Conservation (phyloP, 2,329 filamentous ascomycete genomes). For the Fusarium nematophilum region DNA sequence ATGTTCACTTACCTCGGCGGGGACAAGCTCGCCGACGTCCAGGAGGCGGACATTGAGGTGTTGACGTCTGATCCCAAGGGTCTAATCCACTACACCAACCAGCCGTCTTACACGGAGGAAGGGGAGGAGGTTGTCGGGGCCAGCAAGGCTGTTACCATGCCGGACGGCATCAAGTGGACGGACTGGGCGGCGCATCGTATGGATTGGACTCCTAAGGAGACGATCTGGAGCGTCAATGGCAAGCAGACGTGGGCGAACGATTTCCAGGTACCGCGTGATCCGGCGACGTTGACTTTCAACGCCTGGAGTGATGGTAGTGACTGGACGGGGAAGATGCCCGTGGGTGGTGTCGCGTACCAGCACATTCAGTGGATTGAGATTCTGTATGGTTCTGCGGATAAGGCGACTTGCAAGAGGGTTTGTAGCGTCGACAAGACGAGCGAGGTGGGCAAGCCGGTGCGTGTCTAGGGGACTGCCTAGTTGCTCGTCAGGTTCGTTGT, state of each 20-base stretch:
- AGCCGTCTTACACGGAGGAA: constrained; percentile 60
- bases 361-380: constrained; percentile 72
- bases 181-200: constrained; percentile 68
- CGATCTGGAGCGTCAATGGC: constrained; percentile 65
- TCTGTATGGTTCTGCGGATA: constrained; percentile 56
- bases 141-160: constrained; percentile 56
- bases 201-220: constrained; percentile 66
- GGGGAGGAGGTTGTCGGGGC: constrained; percentile 59
- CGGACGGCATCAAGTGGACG: constrained; percentile 57
- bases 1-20: constrained; percentile 61
- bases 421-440: constrained; percentile 45
- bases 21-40: constrained; percentile 50
- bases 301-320: constrained; percentile 68
- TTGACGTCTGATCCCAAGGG: constrained; percentile 56
- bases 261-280: constrained; percentile 65
- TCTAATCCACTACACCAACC: constrained; percentile 67
- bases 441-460: constrained; percentile 53
- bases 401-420: constrained; percentile 26
- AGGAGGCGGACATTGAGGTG: constrained; percentile 64
- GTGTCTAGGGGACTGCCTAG: constrained; percentile 17
- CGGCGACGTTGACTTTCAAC: constrained; percentile 64
- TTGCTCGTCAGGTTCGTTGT: neutral
- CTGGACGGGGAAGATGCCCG: constrained; percentile 68
- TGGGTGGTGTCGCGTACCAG: constrained; percentile 60
- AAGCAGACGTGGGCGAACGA: constrained; percentile 59